These are phyloP conservation scores for Hermanozyma aechmeae DNA, from an alignment of 805 yeast genomes.

Conservation along the genomic window DNA sequence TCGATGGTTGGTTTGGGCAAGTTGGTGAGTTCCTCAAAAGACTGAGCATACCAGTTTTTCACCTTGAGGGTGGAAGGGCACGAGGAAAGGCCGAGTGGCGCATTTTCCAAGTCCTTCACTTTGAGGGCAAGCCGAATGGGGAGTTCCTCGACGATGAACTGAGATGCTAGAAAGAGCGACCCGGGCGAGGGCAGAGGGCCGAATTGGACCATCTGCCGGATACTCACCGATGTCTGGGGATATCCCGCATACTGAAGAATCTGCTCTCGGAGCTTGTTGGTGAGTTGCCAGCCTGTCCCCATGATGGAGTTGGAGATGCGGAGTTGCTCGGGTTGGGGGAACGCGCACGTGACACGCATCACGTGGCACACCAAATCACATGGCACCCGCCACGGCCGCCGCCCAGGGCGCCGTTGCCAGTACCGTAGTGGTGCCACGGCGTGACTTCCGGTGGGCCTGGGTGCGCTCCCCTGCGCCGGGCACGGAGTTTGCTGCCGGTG, in stretches of 20 bases:
- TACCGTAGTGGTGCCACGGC: too few species aligned
- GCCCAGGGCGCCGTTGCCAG: too few species aligned
- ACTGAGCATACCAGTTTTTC: conserved; percentile 83
- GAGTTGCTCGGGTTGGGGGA: too few species aligned
- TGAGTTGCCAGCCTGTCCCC: conserved; percentile 43
- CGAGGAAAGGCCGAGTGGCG: conserved; percentile 65
- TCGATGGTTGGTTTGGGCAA: conserved; percentile 50
- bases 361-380: too few species aligned
- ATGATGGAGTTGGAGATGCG: too few species aligned
- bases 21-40: conserved; percentile 72
- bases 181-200: conserved; percentile 77
- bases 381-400: too few species aligned
- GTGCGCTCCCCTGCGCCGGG: too few species aligned
- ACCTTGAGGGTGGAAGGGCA: conserved; percentile 73
- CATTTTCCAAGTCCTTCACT: conserved; percentile 71
- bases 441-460: too few species aligned
- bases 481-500: too few species aligned
- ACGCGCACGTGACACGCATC: too few species aligned
- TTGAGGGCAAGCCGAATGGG: conserved; percentile 82
- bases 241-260: conserved; percentile 59
- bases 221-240: conserved; percentile 76
- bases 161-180: conserved; percentile 70
- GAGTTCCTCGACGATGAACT: conserved; percentile 75
- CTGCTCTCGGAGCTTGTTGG: conserved; percentile 40
- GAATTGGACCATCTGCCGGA: conserved; percentile 86